Evolutionary conservation across 2,329 filamentous ascomycete species (phyloP).

Genomic region (Pestalotiopsis sp.): DNA sequence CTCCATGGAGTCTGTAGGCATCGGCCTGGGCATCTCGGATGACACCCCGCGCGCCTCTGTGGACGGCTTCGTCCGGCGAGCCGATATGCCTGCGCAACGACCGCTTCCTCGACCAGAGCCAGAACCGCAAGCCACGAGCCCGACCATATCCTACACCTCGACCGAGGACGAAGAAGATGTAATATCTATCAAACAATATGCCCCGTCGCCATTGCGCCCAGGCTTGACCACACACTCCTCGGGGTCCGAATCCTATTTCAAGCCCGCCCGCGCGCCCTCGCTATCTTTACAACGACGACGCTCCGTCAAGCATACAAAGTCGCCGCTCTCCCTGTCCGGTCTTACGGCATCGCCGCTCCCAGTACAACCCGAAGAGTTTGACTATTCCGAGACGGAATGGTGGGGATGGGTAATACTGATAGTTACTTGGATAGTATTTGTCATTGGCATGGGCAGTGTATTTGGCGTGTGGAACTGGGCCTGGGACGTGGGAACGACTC

Average conservation of each 20-base stretch:
- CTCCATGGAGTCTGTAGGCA: conserved; percentile 19
- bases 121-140: conserved; percentile 45
- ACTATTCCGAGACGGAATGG: conserved; percentile 94
- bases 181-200: conserved; percentile 61
- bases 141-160: conserved; percentile 65
- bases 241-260: conserved; percentile 66
- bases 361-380: conserved; percentile 54
- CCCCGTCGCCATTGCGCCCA: conserved; percentile 45
- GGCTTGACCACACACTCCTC: conserved; percentile 51
- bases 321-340: conserved; percentile 60
- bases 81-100: conserved; percentile 30
- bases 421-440: conserved; percentile 94
- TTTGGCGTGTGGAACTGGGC: conserved; percentile 97
- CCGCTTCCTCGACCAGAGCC: conserved; percentile 19
- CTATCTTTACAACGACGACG: conserved; percentile 45
- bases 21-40: conserved; percentile 53
- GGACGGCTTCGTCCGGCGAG: conserved; percentile 45
- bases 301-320: conserved; percentile 58
- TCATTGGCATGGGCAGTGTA: conserved; percentile 94
- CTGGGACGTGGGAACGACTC: conserved; percentile 96
- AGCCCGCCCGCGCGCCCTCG: conserved; percentile 20
- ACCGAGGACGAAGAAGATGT: conserved; percentile 86
- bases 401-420: conserved; percentile 96
- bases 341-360: conserved; percentile 52
- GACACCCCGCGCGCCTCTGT: conserved; percentile 48